A percentile compares a stretch with the other conserved stretches of the same genome.
These are phyloP conservation scores for Zymoseptoria pseudotritici DNA, from an alignment of 2,329 filamentous ascomycete species.

Conservation along the genomic window DNA sequence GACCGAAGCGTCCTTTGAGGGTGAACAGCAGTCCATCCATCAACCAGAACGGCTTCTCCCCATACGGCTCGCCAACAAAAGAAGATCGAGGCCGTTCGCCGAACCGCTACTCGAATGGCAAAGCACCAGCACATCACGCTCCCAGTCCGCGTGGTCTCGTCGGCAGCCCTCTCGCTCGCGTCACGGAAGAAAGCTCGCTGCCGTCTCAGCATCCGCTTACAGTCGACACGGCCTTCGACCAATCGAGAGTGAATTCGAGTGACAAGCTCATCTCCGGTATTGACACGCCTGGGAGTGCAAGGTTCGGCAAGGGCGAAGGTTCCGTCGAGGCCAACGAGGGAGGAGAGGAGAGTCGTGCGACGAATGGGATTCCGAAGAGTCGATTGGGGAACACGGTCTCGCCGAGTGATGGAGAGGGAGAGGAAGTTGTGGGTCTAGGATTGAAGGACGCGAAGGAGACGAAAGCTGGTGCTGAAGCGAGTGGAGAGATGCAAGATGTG, in stretches of 20 bases:
- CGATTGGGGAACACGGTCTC: conserved; percentile 16
- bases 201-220: conserved; percentile 27
- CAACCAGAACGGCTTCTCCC: conserved; percentile 41
- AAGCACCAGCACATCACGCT: conserved; percentile 49
- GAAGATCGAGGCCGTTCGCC: conserved; percentile 64
- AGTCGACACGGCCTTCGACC: conserved; percentile 27
- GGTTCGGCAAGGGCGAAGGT: conserved; percentile 13
- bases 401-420: conserved; percentile 16
- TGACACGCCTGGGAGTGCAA: conserved; percentile 17
- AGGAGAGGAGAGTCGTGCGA: conserved; percentile 6
- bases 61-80: conserved; percentile 55
- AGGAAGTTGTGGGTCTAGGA: conserved; percentile 9
- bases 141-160: conserved; percentile 61
- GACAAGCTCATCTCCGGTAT: conserved; percentile 37
- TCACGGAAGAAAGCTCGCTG: conserved; percentile 56
- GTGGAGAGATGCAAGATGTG: conserved; percentile 4
- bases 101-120: conserved; percentile 56
- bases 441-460: conserved; percentile 13
- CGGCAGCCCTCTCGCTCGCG: conserved; percentile 64
- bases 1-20: conserved; percentile 38
- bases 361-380: conserved; percentile 8
- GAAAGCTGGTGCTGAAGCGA: conserved; percentile 7
- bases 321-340: conserved; percentile 16
- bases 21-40: conserved; percentile 48
- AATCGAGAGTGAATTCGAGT: conserved; percentile 15